Conservation (phyloP, 2,329 filamentous ascomycete species). For the Arthroderma uncinatum region DNA sequence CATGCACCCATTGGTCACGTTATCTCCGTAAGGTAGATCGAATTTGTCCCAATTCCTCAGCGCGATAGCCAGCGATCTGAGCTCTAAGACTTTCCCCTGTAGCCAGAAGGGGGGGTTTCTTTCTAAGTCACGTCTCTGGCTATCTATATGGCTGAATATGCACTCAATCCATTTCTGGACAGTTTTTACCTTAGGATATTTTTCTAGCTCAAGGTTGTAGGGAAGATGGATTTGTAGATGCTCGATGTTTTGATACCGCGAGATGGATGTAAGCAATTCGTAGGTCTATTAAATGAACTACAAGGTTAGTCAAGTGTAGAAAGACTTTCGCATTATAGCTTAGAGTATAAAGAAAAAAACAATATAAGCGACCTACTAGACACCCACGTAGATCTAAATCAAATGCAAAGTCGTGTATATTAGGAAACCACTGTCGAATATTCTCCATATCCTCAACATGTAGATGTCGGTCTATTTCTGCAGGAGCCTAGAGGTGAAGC, state of each 20-base stretch:
- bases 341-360: too few species aligned
- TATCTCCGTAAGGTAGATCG: background rate
- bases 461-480: constrained; percentile 4
- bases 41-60: background rate
- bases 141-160: constrained; percentile 2
- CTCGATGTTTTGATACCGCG: background rate
- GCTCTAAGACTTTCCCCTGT: background rate
- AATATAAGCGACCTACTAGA: background rate
- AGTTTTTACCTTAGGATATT: background rate
- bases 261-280: background rate
- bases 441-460: constrained; percentile 4
- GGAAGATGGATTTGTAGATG: constrained; percentile 2
- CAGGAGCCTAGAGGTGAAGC: background rate
- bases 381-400: constrained; percentile 4
- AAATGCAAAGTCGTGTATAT: background rate
- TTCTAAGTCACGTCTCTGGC: background rate
- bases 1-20: background rate
- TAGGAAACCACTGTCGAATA: constrained; percentile 3
- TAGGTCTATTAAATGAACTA: background rate
- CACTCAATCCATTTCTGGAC: background rate
- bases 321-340: constrained; percentile 1
- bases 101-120: background rate
- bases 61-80: background rate
- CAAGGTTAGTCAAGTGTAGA: background rate
- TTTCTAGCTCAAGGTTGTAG: background rate